Percentiles rank a stretch among this genome's conserved stretches.
Conservation (phyloP, 2,329 filamentous ascomycete genomes). For the Penicillium hordei region DNA sequence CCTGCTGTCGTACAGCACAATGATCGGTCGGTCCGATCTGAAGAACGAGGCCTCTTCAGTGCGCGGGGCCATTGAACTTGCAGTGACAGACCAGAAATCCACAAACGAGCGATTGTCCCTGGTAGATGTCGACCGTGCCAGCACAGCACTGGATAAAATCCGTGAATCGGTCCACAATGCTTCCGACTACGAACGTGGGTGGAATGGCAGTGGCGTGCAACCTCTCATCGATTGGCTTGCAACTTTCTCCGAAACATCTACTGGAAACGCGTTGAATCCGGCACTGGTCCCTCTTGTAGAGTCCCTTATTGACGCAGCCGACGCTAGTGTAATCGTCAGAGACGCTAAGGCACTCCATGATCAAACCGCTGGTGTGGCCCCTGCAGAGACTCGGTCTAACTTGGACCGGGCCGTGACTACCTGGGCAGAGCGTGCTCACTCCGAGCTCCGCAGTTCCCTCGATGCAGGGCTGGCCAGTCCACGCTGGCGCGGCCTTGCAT, state of each 20-base stretch:
- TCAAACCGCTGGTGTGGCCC: constrained; percentile 37
- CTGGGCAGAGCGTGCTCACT: constrained; percentile 80
- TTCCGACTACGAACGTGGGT: constrained; percentile 69
- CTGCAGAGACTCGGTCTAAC: constrained; percentile 45
- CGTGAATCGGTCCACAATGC: constrained; percentile 69
- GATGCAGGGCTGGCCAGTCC: constrained; percentile 73
- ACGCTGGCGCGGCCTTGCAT: constrained; percentile 76
- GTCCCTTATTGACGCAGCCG: constrained; percentile 58
- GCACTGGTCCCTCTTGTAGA: constrained; percentile 65
- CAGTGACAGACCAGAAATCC: constrained; percentile 46
- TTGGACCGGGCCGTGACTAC: constrained; percentile 62
- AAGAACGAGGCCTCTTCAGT: constrained; percentile 34
- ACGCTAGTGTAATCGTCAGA: constrained; percentile 31
- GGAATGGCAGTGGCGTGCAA: constrained; percentile 71
- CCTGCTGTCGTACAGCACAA: constrained; percentile 45
- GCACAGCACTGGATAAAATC: constrained; percentile 64
- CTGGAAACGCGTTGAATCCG: constrained; percentile 59
- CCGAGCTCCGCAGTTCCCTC: constrained; percentile 77
- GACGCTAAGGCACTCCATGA: constrained; percentile 32
- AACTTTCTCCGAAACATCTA: constrained; percentile 22
- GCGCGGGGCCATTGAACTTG: constrained; percentile 41
- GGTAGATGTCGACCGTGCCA: constrained; percentile 65
- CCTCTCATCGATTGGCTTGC: constrained; percentile 64
- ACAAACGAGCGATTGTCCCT: constrained; percentile 42
- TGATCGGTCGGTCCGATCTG: constrained; percentile 33